Base-by-base conservation (phyloP, 768 basidiomycete species). In the Serpula lacrymans region DNA sequence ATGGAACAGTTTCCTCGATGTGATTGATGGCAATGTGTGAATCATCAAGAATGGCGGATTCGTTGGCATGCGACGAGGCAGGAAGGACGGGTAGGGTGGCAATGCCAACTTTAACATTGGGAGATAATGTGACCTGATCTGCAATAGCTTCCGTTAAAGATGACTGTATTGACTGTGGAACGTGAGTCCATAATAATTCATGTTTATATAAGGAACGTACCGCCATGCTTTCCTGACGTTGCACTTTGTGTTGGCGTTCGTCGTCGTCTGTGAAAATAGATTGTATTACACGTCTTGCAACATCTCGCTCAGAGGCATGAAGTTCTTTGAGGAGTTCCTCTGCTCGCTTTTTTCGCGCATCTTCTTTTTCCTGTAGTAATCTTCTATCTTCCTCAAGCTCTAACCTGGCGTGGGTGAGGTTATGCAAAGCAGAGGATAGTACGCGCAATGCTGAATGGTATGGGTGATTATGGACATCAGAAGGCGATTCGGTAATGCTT, bases 371-470 rank as follows among this genome's bases (percentile, higher is more conserved):
- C 39, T 71, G 57, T 32, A 88, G 48, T 2, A 64, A 37, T 22
- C 62, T 68, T 27, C 79, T 64, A 22, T 63, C 70, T 41, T 80
- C 75, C 57, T 89, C 86, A 36, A 91, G 64, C 49, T 88, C 85
- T 36, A 75, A 45, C 25, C 81, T 65, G 1, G 63, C 76, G 42
- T 71, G 69, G 13, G 80, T 68, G 12, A 88, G 54, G 41, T 72
- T 77, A 37, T 78, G 65, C 8, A 86, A 61, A 1, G 85, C 82
- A 1, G 77, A 75, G 0, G 88, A 89, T 13, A 92, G 63, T 5
- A 80, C 70, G 16, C 88, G 78, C 12, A 91, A 52, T 2, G 82
- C 74, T 1, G 78, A 66, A 48, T 86, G 80, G 48, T 85, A 86
- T 1, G 85, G 80, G 51, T 80, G 74, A 20, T 48, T 57, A 23